Evolutionary conservation across 768 basidiomycete species (phyloP), one percentile per base, ranked within the genome.

Genomic region (Sporobolomyces roseus): DNA sequence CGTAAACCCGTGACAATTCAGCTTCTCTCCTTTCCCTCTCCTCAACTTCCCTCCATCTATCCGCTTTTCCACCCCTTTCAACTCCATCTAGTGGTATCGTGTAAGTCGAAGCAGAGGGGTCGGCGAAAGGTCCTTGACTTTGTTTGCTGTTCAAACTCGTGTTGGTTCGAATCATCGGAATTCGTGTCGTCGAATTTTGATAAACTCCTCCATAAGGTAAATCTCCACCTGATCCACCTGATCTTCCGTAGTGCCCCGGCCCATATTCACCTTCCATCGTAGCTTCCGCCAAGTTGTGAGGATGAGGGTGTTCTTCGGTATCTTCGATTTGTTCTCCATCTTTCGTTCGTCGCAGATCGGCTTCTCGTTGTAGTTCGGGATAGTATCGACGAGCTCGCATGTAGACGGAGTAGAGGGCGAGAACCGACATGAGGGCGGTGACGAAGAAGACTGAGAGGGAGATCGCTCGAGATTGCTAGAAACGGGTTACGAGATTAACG

Each of bases 381-480:
- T 60, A 60, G 58, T 60, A 60, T 8, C 58, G 43, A 14, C 63
- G 52, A 12, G 63, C 63, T 19, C 63, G 63, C 63, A 64, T 64
- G 52, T 64, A 64, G 52, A 64, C 19, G 8, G 50, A 46, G 63
- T 64, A 64, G 4, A 64, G 41, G 4, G 63, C 63, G 36, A 64
- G 53, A 36, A 64, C 16, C 29, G 63, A 54, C 51, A 55, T 55
- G 41, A 64, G 52, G 4, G 45, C 48, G 5, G 63, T 64, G 17
- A 55, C 63, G 54, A 56, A 64, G 25, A 64, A 53, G 8, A 64
- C 63, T 23, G 52, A 41, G 33, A 53, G 43, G 21, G 63, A 64
- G 33, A 55, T 56, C 25, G 35, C 12, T 4, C 61, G 61, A 7
- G 48, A 49, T 51, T 62, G 33, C 61, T 50, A 21, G 7, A 23